Percentiles rank a stretch among this genome's conserved stretches.
These are phyloP conservation scores for Meyerozyma guilliermondii DNA, from an alignment of 1,139 yeast species.

Conservation along the genomic window DNA sequence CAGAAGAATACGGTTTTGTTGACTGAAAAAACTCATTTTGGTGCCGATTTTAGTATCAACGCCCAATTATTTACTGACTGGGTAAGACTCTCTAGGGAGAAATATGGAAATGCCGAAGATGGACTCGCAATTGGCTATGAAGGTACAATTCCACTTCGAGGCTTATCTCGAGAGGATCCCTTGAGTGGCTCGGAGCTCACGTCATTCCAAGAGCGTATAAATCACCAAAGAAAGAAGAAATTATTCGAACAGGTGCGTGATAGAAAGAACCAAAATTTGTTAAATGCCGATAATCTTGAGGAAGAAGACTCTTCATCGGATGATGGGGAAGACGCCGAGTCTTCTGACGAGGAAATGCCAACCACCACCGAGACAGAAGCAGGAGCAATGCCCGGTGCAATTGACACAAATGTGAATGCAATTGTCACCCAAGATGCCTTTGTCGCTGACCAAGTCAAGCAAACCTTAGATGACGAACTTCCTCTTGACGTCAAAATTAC, in stretches of 20 bases:
- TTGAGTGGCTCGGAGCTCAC: conserved; percentile 47
- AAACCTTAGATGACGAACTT: conserved; percentile 32
- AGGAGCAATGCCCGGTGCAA: conserved; percentile 6
- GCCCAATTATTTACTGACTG: conserved; percentile 50
- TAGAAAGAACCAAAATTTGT: conserved; percentile 48
- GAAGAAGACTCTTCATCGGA: conserved; percentile 38
- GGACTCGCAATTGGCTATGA: conserved; percentile 57
- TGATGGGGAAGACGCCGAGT: conserved; percentile 26
- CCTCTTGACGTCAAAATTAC: conserved; percentile 63
- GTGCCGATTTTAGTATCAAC: conserved; percentile 23
- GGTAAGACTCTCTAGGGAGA: conserved; percentile 39
- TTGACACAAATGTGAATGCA: conserved; percentile 18
- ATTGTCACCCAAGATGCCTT: conserved; percentile 40
- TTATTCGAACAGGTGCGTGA: conserved; percentile 52
- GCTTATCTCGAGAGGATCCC: conserved; percentile 42
- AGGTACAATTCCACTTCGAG: conserved; percentile 24
- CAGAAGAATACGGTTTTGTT: conserved; percentile 66
- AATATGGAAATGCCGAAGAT: conserved; percentile 43
- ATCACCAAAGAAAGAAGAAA: conserved; percentile 35
- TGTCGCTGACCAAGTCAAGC: conserved; percentile 35
- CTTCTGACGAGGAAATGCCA: conserved; percentile 7
- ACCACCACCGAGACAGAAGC: conserved; percentile 8
- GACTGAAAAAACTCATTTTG: conserved; percentile 54
- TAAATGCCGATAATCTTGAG: conserved; percentile 37
- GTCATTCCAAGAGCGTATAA: conserved; percentile 42